Evolutionary conservation across 306 rosid species (phyloP), one percentile per base, ranked within the genome.

Genomic region (Vigna unguiculata): DNA sequence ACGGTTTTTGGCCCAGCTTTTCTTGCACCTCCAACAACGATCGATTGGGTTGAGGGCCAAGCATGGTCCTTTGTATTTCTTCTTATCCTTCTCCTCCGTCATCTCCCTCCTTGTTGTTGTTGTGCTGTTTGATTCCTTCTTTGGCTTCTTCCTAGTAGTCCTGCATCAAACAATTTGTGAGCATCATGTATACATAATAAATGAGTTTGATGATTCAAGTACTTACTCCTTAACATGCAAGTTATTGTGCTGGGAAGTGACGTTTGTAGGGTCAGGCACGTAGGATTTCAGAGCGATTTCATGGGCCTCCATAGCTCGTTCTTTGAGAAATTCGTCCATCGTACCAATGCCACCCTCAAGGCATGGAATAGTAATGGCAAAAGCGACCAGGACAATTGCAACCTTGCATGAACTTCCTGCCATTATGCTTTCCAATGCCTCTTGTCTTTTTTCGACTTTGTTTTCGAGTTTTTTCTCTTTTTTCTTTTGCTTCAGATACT

Each of bases 31-130:
- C 98, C 97, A 95, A 82, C 98, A 95, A 60, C 91, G 77, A 68
- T 95, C 98, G 4, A 95, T 95, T 0, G 98, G 98, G 76, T 95
- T 95, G 2, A 87, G 82, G 7, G 98, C 91, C 51, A 1, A 0
- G 85, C 98, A 95, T 2, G 66, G 75, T 2, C 82, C 90, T 0
- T 0, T 10, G 77, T 67, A 62, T 72, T 45, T 48, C 9, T 49
- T 7, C 21, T 7, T 9, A 4, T 28, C 30, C 0, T 25, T 48
- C 9, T 49, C 8, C 21, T 7, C n/a, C n/a, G n/a, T 9, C 4
- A 95, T 80, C 24, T 36, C 64, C 77, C 98, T 90, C 78, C 96
- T 84, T 4, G n/a, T n/a, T n/a, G n/a, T n/a, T n/a, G n/a, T n/a
- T n/a, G 87, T 90, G 77, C 12, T 47, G 74, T 86, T 88, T 30